A percentile compares a stretch with the other conserved stretches of the same genome.
Conservation (phyloP, 257 asterid species). For the Anisodus acutangulus region DNA sequence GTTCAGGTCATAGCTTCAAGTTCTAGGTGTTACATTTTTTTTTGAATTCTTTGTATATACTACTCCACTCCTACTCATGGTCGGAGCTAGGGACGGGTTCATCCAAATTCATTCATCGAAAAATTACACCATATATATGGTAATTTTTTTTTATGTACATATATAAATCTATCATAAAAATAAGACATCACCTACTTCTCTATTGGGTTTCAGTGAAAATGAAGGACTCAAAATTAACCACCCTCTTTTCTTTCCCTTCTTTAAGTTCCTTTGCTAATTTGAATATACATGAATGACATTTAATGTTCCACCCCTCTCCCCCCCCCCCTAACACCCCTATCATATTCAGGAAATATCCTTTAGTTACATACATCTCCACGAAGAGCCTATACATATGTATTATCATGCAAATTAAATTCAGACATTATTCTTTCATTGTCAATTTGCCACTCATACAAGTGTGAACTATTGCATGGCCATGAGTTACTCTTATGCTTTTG, state of each 20-base stretch:
- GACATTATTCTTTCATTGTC: not conserved
- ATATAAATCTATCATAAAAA: not conserved
- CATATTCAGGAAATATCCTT: not conserved
- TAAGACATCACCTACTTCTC: not conserved
- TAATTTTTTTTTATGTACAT: not conserved
- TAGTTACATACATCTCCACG: not conserved
- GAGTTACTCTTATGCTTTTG: too few species aligned
- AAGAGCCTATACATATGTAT: not conserved
- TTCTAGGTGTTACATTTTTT: not conserved
- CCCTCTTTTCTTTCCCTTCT: not conserved
- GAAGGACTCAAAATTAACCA: not conserved
- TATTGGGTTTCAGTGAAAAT: not conserved
- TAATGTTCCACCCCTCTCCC: not conserved
- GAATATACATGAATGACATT: not conserved
- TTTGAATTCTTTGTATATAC: not conserved
- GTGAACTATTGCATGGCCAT: slow-evolving; percentile 3
- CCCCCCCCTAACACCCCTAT: not conserved
- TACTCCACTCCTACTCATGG: not conserved
- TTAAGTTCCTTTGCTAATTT: not conserved
- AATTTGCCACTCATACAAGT: slow-evolving; percentile 1
- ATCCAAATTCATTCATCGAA: not conserved
- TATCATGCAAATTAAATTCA: not conserved
- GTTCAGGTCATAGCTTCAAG: not conserved
- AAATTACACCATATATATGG: not conserved
- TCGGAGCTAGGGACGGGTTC: not conserved